phyloP scores from a whole-genome alignment of 1,139 yeast species.

The Suhomyces guaymorum region DNA sequence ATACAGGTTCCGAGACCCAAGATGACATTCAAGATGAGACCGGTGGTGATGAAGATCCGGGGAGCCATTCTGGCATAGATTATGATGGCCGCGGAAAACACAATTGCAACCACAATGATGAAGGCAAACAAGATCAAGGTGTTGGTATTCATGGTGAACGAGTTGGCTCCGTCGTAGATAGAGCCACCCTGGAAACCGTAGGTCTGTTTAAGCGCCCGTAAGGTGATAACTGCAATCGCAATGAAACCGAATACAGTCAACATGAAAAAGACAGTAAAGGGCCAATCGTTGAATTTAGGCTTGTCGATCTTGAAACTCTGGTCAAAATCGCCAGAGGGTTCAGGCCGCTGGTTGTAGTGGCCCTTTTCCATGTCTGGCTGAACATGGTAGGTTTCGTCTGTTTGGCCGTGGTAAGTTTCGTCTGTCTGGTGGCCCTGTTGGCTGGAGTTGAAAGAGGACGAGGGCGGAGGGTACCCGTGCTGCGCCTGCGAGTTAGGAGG shows the following conservation, averaged over 20 bases:
- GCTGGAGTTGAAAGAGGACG: not conserved
- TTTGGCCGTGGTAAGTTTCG: conserved; percentile 12
- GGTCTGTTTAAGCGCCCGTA: conserved; percentile 61
- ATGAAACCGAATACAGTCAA: conserved; percentile 67
- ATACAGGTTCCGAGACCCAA: conserved; percentile 77
- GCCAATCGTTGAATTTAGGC: conserved; percentile 72
- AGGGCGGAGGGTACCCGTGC: not conserved
- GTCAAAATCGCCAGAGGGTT: conserved; percentile 48
- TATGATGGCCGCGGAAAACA: conserved; percentile 57
- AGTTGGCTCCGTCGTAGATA: conserved; percentile 54
- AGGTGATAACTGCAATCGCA: conserved; percentile 67
- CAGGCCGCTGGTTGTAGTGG: conserved; percentile 34
- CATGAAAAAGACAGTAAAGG: conserved; percentile 64
- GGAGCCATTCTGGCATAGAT: conserved; percentile 66
- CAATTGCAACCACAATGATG: conserved; percentile 61
- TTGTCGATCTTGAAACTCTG: conserved; percentile 66
- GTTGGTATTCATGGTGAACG: conserved; percentile 69
- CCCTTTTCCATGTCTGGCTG: conserved; percentile 29
- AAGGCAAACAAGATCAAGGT: conserved; percentile 72
- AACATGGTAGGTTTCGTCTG: conserved; percentile 13
- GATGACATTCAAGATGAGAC: conserved; percentile 66
- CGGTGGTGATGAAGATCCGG: conserved; percentile 64
- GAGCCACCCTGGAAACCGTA: conserved; percentile 63
- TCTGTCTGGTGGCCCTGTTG: conserved; percentile 4
- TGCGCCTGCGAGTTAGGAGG: not conserved